A percentile compares a stretch with the other conserved stretches of the same genome.
Evolutionary conservation across 768 basidiomycete species (phyloP).

Genomic region (Termitomyces sp.): DNA sequence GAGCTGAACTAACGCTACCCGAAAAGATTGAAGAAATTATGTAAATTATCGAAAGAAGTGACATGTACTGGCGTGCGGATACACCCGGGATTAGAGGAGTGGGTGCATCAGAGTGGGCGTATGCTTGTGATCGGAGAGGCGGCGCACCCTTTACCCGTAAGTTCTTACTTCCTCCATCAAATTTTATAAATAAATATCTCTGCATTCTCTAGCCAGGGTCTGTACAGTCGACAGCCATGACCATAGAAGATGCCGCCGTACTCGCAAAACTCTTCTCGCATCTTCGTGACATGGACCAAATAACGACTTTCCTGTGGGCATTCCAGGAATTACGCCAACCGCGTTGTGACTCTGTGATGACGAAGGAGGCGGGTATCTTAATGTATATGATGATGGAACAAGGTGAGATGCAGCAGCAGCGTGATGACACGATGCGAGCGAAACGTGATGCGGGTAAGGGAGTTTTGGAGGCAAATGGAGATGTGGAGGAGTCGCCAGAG

Average conservation of each 20-base stretch:
- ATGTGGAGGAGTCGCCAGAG: constrained; percentile 17
- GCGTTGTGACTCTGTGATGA: constrained; percentile 35
- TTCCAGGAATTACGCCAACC: constrained; percentile 50
- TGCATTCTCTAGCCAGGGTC: constrained; percentile 36
- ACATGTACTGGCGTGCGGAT: constrained; percentile 30
- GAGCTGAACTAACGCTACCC: background rate
- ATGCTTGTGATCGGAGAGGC: constrained; percentile 49
- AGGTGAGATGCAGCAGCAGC: constrained; percentile 32
- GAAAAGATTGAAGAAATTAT: constrained; percentile 31
- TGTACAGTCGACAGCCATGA: constrained; percentile 40
- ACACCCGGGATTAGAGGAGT: constrained; percentile 36
- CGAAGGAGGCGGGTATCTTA: constrained; percentile 37
- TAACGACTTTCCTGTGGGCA: constrained; percentile 43
- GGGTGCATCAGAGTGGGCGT: constrained; percentile 40
- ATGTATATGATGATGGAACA: constrained; percentile 38
- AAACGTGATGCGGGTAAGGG: constrained; percentile 21
- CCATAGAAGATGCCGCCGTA: constrained; percentile 55
- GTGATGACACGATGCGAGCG: constrained; percentile 32
- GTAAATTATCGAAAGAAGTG: constrained; percentile 25
- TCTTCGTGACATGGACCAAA: constrained; percentile 39
- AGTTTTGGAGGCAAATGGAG: constrained; percentile 7
- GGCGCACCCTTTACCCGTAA: constrained; percentile 48
- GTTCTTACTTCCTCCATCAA: constrained; percentile 7
- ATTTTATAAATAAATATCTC: background rate
- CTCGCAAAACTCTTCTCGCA: constrained; percentile 56